Base-by-base conservation (phyloP, 169 alveolate genomes). In the Cryptosporidium xiaoi region DNA sequence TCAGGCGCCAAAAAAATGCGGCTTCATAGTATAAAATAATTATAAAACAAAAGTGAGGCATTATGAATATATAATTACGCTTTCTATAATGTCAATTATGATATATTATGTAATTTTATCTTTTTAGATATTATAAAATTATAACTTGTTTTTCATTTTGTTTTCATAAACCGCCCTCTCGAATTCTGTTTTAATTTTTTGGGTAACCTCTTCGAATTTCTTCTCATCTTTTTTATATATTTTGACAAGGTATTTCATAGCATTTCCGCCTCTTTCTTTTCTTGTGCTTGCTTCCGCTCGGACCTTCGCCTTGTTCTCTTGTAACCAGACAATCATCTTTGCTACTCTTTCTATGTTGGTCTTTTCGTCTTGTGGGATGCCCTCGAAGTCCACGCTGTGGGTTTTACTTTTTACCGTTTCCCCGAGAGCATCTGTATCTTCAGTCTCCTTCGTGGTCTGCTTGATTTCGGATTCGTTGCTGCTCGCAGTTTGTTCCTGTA, bases 251-350 rank as follows among this genome's bases (percentile, higher is more conserved):
- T 34, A 50, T 33, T 33, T 53, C 18, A 69, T 33, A 16, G 83
- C 83, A 12, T 36, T 18, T 5, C 36, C 36, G 8, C 83, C 83
- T 20, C 83, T 69, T 15, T 51, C 66, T 1, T 2, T 53, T 69
- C 83, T 69, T 4, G 83, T 69, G 5, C 56, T 51, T 8, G 2
- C 29, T 15, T 66, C 40, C 51, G 50, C 67, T 15, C 56, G 65
- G 12, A 36, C 33, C 40, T 53, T 69, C 6, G 36, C 18, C 44
- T 55, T 20, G 18, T 77, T 56, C 7, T 77, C 87, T 40, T 77
- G 87, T 1, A 77, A 20, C 87, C 87, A 77, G 5, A 77, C 48
- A 20, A 56, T 15, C 87, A 77, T 77, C 33, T 77, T 77, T 16
- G 87, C 87, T 7, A 60, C 20, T 12, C 44, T 55, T 53, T 51